Base-by-base conservation (phyloP, 148 eudicot genomes). In the Nepenthes gracilis region DNA sequence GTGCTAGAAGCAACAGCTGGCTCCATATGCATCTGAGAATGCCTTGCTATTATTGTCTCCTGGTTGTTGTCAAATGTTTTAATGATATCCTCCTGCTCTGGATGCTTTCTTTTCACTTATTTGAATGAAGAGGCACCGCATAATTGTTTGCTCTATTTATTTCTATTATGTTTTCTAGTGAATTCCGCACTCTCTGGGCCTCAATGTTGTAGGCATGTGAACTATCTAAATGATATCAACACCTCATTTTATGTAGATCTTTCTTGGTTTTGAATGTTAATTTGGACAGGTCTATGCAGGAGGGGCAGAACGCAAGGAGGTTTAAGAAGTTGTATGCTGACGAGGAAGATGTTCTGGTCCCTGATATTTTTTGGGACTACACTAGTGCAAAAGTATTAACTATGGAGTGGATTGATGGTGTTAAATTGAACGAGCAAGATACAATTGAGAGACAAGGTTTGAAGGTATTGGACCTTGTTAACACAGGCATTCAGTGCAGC, bases 371-470 rank as follows among this genome's bases (percentile, higher is more conserved):
- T 38, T 93, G 99, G 99, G 95, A 93, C 55, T 93, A 88, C 80
- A 93, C 99, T 49, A 81, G 96, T 63, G 84, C 76, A 35, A 93
- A 93, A 75, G 99, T 93, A 34, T 74, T 93, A 54, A 93, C 99
- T 56, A 93, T 93, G 99, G 99, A 93, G 62, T 93, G 99, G 99
- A 81, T 93, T 62, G 77, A 93, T 58, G 99, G 99, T 56, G 95
- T 93, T 58, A 93, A 93, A 68, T 65, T 93, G 56, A 93, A 75
- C 65, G 95, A 93, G 67, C 99, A 88, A 79, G 83, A 69, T 36
- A 85, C 95, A 14, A 89, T 93, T 67, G 96, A 93, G 77, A 74
- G 91, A 47, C 96, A 86, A 73, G 99, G 99, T 72, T 67, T 93
- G 69, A 84, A 83, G 64, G 91, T 93, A 58, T 77, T 93, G 81